A percentile compares a stretch with the other conserved stretches of the same genome.
phyloP scores from a whole-genome alignment of 306 rosid genomes.

The Vigna hirtella region DNA sequence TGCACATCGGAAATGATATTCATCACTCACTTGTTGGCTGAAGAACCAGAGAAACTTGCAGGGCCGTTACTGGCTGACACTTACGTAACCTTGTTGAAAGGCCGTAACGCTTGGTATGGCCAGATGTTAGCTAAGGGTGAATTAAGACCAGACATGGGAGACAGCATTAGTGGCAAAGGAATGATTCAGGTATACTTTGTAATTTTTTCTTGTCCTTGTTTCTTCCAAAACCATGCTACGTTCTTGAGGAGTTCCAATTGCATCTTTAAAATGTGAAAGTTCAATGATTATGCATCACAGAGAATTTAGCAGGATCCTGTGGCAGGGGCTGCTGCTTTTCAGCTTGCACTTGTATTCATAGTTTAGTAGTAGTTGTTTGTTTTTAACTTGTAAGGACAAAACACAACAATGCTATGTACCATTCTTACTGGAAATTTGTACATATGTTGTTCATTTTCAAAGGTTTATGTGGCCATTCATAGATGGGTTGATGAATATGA shows the following conservation, averaged over 20 bases:
- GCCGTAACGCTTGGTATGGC: slow-evolving; percentile 66
- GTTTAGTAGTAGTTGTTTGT: not conserved
- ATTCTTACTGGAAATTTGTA: not conserved
- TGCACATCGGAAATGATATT: slow-evolving; percentile 96
- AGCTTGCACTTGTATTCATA: not conserved
- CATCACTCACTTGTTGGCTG: slow-evolving; percentile 60
- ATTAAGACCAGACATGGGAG: slow-evolving; percentile 89
- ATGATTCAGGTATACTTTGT: slow-evolving; percentile 81
- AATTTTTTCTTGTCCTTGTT: slow-evolving; percentile 1
- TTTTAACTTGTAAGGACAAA: slow-evolving; percentile 3
- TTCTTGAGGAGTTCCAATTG: slow-evolving; percentile 14
- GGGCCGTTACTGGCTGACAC: slow-evolving; percentile 95
- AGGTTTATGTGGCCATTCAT: slow-evolving; percentile 22
- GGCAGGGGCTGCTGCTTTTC: slow-evolving; percentile 10
- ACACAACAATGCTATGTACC: not conserved
- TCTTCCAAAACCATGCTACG: slow-evolving; percentile 13
- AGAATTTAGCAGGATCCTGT: slow-evolving; percentile 22
- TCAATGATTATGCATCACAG: slow-evolving; percentile 1
- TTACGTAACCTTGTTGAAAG: slow-evolving; percentile 87
- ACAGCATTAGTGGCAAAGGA: slow-evolving; percentile 90
- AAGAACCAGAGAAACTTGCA: slow-evolving; percentile 93
- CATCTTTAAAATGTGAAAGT: slow-evolving; percentile 31
- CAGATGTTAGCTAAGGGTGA: slow-evolving; percentile 92
- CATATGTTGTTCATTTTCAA: not conserved
- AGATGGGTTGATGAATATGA: slow-evolving; percentile 18